Base-by-base conservation (phyloP, 192 early-diverging fungal genomes). In the Mycoemilia scoparia region DNA sequence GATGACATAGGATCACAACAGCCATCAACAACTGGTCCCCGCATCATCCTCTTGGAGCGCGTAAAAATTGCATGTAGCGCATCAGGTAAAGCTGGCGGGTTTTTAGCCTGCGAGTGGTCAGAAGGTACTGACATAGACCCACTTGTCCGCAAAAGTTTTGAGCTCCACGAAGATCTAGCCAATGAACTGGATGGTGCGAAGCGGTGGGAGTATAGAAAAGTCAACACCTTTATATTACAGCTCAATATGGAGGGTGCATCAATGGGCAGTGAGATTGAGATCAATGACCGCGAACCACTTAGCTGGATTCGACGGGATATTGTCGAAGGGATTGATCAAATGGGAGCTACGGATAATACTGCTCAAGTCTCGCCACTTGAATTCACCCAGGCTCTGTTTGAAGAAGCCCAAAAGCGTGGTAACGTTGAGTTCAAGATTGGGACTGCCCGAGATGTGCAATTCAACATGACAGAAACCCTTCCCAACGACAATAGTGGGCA, bases 301-400 rank as follows among this genome's bases (percentile, higher is more conserved):
- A 46, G 51, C 4, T 60, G 58, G 58, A 43, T 60, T n/a, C 42
- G 39, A 24, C 46, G 39, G 14, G 24, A 35, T 11, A 31, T 60
- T 15, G 25, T 60, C 24, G 54, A 47, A 12, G 51, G 47, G 40
- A 40, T 60, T 26, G 39, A 48, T 12, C 58, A 60, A 32, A 52
- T 60, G 2, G 58, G 58, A 13, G 32, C 34, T 21, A 54, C 42
- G 4, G 21, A 25, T 1, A 54, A 45, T 32, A 60, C 58, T 0
- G 58, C 58, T 8, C 58, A 60, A 32, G 58, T 60, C 15, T 51
- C 54, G 36, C 58, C 58, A 40, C 58, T 60, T 9, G 51, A 54
- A 18, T 41, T 60, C 3, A 54, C 52, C 11, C 46, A 52, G n/a
- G 23, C 36, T 5, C 29, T 60, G 30, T 33, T 60, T 26, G 43